A percentile compares a stretch with the other conserved stretches of the same genome.
These are phyloP conservation scores for Petunia axillaris DNA, from an alignment of 257 asterid genomes.

Conservation along the genomic window DNA sequence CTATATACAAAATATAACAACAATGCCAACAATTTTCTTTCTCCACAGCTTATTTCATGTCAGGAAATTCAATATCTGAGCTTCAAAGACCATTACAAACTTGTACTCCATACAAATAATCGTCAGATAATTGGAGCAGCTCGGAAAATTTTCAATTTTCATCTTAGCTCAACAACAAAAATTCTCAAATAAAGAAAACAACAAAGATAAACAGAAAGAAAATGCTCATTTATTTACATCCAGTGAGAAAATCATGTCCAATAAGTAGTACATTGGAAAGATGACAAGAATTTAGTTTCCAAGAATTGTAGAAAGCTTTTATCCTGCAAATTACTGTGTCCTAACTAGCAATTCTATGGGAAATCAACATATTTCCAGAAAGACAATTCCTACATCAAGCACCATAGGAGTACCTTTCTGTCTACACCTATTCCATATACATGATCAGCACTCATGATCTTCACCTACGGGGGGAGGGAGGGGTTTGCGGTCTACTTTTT, in stretches of 20 bases:
- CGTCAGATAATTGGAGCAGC: neutral
- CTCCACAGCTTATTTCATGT: neutral
- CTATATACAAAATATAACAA: too few relatives aligned
- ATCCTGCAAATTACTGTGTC: constrained; percentile 16
- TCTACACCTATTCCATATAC: constrained; percentile 20
- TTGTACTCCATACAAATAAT: too few relatives aligned
- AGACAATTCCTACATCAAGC: neutral
- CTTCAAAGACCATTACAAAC: neutral
- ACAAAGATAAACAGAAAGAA: neutral
- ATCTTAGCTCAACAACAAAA: neutral
- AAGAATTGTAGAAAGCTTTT: constrained; percentile 17
- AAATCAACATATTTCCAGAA: constrained; percentile 10
- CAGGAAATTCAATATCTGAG: neutral
- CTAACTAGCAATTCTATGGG: constrained; percentile 17
- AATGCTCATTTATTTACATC: neutral
- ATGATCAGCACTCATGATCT: constrained; percentile 21
- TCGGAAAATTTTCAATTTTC: neutral
- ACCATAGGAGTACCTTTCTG: neutral
- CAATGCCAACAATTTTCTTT: too few relatives aligned
- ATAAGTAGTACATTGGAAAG: neutral
- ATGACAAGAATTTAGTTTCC: constrained; percentile 1
- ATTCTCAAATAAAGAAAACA: neutral
- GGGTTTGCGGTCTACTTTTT: neutral
- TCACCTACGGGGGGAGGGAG: neutral
- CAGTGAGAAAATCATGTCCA: constrained; percentile 16